Conservation (phyloP, 495 filamentous ascomycete species). For the Lasiosphaeria ovina region DNA sequence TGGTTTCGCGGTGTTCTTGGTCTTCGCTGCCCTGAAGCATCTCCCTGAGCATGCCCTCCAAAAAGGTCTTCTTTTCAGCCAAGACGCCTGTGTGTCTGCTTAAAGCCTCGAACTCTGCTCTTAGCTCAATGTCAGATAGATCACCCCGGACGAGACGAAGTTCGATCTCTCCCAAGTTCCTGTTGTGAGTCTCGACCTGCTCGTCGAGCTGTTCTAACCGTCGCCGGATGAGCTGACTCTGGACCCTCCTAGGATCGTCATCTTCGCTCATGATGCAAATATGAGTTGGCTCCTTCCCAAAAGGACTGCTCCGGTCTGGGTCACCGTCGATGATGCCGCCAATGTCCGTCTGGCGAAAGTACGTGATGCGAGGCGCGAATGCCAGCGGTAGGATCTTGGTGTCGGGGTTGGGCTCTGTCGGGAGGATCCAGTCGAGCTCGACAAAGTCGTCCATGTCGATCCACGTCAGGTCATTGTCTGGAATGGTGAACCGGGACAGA, state of each 20-base stretch:
- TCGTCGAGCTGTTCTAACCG: slow-evolving; percentile 73
- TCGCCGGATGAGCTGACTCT: slow-evolving; percentile 77
- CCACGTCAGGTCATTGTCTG: slow-evolving; percentile 91
- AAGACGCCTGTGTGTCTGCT: slow-evolving; percentile 69
- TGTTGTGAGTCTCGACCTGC: slow-evolving; percentile 71
- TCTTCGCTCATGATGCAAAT: slow-evolving; percentile 92
- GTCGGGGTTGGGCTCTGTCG: slow-evolving; percentile 84
- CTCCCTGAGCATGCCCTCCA: slow-evolving; percentile 69
- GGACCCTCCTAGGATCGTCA: slow-evolving; percentile 87
- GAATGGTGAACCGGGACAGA: slow-evolving; percentile 87
- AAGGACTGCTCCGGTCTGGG: slow-evolving; percentile 72
- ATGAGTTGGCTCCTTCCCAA: slow-evolving; percentile 90
- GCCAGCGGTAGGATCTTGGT: slow-evolving; percentile 91
- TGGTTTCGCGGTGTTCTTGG: slow-evolving; percentile 25
- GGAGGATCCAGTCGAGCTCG: slow-evolving; percentile 93
- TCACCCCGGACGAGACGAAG: slow-evolving; percentile 56
- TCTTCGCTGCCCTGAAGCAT: slow-evolving; percentile 41
- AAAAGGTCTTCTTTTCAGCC: slow-evolving; percentile 70
- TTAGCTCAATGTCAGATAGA: slow-evolving; percentile 51
- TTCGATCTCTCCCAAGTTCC: slow-evolving; percentile 63
- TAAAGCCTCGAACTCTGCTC: slow-evolving; percentile 63
- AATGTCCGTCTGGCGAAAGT: slow-evolving; percentile 97
- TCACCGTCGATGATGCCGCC: slow-evolving; percentile 64
- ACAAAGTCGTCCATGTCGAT: slow-evolving; percentile 99
- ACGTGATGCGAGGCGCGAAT: slow-evolving; percentile 90